These are phyloP conservation scores for Kwoniella sp. DNA, from an alignment of 768 basidiomycete species.

Conservation along the genomic window DNA sequence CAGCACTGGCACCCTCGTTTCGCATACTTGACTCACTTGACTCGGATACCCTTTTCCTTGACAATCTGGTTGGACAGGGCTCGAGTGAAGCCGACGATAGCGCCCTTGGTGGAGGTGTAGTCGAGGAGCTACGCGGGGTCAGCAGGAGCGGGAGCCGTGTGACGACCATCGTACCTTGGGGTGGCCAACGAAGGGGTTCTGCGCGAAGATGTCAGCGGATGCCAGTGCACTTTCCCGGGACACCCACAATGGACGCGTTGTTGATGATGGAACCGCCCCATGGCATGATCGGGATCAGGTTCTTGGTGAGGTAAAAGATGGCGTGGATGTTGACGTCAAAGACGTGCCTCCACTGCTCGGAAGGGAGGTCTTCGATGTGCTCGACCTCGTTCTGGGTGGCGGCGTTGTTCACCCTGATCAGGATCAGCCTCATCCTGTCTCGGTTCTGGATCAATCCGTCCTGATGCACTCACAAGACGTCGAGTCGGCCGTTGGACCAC, in stretches of 20 bases:
- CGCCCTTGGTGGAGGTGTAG: constrained; percentile 59
- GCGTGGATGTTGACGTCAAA: constrained; percentile 39
- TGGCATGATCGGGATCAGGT: constrained; percentile 54
- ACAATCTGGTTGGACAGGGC: constrained; percentile 57
- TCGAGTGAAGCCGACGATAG: constrained; percentile 56
- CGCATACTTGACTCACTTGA: constrained; percentile 52
- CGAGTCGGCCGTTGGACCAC: constrained; percentile 48
- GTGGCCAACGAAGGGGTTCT: constrained; percentile 55
- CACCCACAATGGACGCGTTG: constrained; percentile 42
- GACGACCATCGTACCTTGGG: constrained; percentile 44
- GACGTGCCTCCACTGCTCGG: constrained; percentile 54
- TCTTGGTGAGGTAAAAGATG: constrained; percentile 56
- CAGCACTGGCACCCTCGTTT: too few species aligned
- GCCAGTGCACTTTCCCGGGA: not conserved
- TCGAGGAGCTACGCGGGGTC: constrained; percentile 55
- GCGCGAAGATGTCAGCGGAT: constrained; percentile 19
- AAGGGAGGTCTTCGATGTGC: constrained; percentile 50
- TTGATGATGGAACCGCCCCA: constrained; percentile 54
- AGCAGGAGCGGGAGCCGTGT: not conserved
- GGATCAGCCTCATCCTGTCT: not conserved
- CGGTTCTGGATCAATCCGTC: not conserved
- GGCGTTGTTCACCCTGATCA: constrained; percentile 53
- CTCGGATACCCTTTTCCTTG: constrained; percentile 55
- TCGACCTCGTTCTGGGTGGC: constrained; percentile 54
- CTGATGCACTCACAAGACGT: constrained; percentile 51